Evolutionary conservation across 768 basidiomycete species (phyloP).

Genomic region (Phanerochaete carnosa): DNA sequence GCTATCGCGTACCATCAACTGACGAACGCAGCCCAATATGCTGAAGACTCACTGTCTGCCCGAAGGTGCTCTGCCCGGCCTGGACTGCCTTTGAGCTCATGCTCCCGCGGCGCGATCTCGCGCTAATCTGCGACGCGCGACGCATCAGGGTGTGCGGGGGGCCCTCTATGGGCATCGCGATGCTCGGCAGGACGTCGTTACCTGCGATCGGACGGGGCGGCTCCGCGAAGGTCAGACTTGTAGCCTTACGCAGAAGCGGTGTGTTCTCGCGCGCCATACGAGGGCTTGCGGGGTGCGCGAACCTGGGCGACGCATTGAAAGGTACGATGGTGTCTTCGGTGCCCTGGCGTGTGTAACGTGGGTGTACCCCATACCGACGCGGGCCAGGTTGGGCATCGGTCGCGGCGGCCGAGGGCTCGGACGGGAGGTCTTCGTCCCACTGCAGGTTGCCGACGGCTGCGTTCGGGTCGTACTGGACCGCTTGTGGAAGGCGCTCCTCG

Average conservation of each 20-base stretch:
- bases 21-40: not conserved
- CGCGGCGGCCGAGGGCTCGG: conserved; percentile 11
- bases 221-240: conserved; percentile 12
- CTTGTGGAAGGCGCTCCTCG: conserved; percentile 6
- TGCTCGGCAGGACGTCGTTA: not conserved
- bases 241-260: conserved; percentile 16
- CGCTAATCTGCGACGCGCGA: conserved; percentile 14
- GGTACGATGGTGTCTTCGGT: not conserved
- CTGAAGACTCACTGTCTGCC: conserved; percentile 56
- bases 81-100: conserved; percentile 32
- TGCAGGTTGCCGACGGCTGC: conserved; percentile 21
- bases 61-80: conserved; percentile 65
- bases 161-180: conserved; percentile 1
- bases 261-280: conserved; percentile 16
- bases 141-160: conserved; percentile 6
- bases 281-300: not conserved
- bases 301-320: not conserved
- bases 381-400: not conserved
- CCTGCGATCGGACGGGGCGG: not conserved
- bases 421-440: conserved; percentile 26
- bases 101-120: conserved; percentile 35
- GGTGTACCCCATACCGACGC: conserved; percentile 9
- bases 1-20: conserved; percentile 33
- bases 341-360: conserved; percentile 8
- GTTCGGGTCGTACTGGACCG: conserved; percentile 11